phyloP scores from a whole-genome alignment of 1,139 yeast species.

The Taphrina sp. region DNA sequence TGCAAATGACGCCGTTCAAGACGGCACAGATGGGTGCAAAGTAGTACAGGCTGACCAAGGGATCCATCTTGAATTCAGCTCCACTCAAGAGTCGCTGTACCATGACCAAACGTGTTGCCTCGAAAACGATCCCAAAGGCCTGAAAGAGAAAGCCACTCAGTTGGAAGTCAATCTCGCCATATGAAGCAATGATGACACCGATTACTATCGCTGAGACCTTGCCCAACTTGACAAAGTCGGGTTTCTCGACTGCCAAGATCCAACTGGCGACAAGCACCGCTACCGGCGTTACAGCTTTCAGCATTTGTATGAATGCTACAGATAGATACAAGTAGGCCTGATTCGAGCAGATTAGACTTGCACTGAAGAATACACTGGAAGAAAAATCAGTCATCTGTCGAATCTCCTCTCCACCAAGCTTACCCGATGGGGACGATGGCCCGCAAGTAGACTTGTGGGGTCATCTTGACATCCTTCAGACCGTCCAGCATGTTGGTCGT shows the following conservation, averaged over 20 bases:
- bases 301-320: constrained; percentile 40
- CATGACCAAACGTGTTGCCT: constrained; percentile 39
- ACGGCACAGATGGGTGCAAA: constrained; percentile 40
- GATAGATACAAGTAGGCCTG: constrained; percentile 40
- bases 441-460: constrained; percentile 35
- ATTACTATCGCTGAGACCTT: constrained; percentile 39
- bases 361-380: constrained; percentile 37
- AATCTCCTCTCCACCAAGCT: no score
- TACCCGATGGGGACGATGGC: constrained; percentile 39
- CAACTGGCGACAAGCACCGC: constrained; percentile 39
- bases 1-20: constrained; percentile 21
- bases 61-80: constrained; percentile 37
- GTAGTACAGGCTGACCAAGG: constrained; percentile 39
- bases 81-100: constrained; percentile 37
- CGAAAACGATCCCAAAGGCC: constrained; percentile 38
- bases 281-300: constrained; percentile 40
- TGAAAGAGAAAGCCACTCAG: constrained; percentile 37
- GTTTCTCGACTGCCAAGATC: constrained; percentile 36
- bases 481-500: constrained; percentile 36
- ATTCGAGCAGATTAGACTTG: constrained; percentile 38
- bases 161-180: constrained; percentile 38
- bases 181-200: constrained; percentile 39
- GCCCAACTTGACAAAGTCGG: constrained; percentile 36
- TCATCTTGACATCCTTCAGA: constrained; percentile 36
- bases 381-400: no score